Conservation (phyloP, 2,329 filamentous ascomycete genomes). For the Teratosphaeria zuluensis region DNA sequence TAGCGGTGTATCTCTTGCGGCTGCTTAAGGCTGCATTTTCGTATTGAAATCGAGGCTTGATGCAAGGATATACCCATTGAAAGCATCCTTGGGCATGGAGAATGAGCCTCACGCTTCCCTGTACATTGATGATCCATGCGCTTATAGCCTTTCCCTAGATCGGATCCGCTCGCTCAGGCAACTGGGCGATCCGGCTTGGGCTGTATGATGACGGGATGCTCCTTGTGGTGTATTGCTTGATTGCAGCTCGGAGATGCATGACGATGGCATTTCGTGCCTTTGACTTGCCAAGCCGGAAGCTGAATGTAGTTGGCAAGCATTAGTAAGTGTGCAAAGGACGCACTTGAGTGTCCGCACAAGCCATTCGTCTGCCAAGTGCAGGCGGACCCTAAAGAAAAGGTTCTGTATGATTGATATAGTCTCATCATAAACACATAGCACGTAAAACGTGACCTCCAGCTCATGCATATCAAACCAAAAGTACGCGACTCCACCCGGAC, state of each 20-base stretch:
- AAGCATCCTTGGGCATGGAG: too few species aligned
- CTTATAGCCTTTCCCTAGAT: too few species aligned
- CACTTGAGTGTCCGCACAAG: too few species aligned
- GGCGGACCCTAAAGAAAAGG: neutral
- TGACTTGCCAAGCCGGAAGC: neutral
- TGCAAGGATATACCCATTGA: too few species aligned
- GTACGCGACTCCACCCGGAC: neutral
- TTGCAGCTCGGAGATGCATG: neutral
- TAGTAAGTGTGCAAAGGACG: too few species aligned
- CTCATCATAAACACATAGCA: neutral
- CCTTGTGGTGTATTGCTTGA: neutral
- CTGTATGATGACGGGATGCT: neutral
- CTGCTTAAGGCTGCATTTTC: too few species aligned
- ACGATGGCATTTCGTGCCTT: neutral
- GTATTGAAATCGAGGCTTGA: too few species aligned
- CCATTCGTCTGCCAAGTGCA: neutral
- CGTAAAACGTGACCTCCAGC: neutral
- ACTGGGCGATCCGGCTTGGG: too few species aligned
- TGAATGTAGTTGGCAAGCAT: neutral
- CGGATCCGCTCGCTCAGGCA: too few species aligned
- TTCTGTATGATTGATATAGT: neutral
- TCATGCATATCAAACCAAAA: neutral
- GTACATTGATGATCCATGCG: too few species aligned
- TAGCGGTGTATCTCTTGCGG: too few species aligned
- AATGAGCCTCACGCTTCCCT: neutral